These are phyloP conservation scores for Sutorius eximius DNA, from an alignment of 1,284 basidiomycete genomes.

Conservation along the genomic window DNA sequence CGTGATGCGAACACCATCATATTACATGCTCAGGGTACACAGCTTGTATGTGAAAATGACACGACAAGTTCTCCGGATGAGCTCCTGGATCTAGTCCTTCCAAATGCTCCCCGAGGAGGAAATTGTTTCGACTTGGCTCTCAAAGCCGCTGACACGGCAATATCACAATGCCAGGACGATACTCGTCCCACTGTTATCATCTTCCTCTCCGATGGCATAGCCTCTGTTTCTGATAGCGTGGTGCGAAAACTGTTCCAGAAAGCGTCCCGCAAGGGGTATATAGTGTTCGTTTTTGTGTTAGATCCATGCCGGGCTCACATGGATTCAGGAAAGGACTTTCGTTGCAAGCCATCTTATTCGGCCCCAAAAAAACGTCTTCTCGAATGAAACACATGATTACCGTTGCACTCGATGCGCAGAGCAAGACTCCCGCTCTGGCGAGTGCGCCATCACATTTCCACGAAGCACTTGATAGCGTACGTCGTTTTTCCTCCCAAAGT, in stretches of 20 bases:
- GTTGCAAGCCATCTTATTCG: constrained; percentile 59
- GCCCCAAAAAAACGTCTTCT: constrained; percentile 34
- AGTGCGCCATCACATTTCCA: constrained; percentile 47
- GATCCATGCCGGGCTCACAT: neutral
- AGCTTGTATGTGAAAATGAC: constrained; percentile 43
- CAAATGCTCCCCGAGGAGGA: constrained; percentile 38
- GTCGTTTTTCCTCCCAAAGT: constrained; percentile 2
- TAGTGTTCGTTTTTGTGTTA: neutral
- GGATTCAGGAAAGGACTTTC: constrained; percentile 51
- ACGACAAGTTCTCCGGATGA: constrained; percentile 44
- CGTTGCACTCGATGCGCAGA: constrained; percentile 51
- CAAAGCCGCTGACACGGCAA: constrained; percentile 35
- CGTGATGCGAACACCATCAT: constrained; percentile 58
- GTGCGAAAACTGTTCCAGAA: constrained; percentile 45
- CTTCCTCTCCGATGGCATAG: constrained; percentile 58
- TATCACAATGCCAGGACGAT: constrained; percentile 49
- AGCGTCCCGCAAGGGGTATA: constrained; percentile 47
- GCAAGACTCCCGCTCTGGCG: constrained; percentile 31
- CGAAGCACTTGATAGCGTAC: constrained; percentile 53
- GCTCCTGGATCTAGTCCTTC: constrained; percentile 45
- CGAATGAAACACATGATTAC: constrained; percentile 49
- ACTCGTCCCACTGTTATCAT: constrained; percentile 58
- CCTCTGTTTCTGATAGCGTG: constrained; percentile 31
- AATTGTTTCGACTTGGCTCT: constrained; percentile 51
- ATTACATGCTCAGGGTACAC: constrained; percentile 42